Evolutionary conservation across 768 basidiomycete species (phyloP).

Genomic region (Roridomyces roridus): DNA sequence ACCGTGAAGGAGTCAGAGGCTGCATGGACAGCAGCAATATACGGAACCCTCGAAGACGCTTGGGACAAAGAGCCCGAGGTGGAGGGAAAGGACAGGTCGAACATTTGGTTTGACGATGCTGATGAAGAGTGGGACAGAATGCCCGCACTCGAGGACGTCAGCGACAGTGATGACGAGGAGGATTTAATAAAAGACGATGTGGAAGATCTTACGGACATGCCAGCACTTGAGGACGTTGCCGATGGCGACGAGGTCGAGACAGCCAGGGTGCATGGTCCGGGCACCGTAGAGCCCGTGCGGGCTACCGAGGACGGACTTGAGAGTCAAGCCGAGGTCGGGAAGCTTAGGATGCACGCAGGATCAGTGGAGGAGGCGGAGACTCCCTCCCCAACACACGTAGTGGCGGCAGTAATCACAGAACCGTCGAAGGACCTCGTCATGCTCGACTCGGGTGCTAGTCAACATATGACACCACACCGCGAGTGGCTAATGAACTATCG

Average conservation of each 20-base stretch:
- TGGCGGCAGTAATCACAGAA: not conserved
- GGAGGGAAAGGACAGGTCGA: no score
- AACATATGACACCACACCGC: conserved; percentile 40
- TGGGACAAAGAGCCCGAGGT: no score
- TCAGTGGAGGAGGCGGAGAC: not conserved
- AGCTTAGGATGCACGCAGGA: not conserved
- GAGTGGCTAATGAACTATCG: conserved; percentile 35
- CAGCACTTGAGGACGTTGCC: not conserved
- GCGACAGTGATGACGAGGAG: no score
- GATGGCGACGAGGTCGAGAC: not conserved
- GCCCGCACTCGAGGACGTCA: no score
- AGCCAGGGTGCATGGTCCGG: not conserved
- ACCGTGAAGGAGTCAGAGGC: not conserved
- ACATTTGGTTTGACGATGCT: no score
- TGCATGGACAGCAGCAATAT: not conserved
- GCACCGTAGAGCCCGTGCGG: not conserved
- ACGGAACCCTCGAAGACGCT: not conserved
- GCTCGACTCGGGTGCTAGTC: conserved; percentile 41
- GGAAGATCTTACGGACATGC: not conserved
- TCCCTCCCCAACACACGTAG: not conserved
- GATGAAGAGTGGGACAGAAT: no score
- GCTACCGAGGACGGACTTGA: no score
- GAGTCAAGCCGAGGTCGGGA: no score
- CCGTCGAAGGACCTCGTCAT: conserved; percentile 28
- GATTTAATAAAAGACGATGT: not conserved